Base-by-base conservation (phyloP, 1,139 yeast species). In the Debaryomyces subglobosus region DNA sequence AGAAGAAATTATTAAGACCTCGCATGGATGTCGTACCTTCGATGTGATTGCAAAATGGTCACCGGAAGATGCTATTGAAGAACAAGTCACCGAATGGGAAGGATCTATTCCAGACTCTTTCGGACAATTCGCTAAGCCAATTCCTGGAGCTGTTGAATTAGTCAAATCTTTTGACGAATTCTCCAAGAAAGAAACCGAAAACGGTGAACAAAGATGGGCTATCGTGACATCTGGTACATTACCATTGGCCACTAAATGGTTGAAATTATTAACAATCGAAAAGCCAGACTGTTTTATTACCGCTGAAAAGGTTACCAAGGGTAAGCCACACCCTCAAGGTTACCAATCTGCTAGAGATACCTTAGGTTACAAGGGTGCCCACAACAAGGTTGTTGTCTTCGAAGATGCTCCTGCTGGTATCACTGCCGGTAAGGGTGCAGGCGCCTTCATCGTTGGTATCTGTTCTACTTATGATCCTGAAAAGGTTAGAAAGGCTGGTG, bases 351-450 rank as follows among this genome's bases (percentile, higher is more conserved):
- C 88, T 57, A 80, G 88, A 74, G 68, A 79, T 62, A 71, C 81
- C 51, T 73, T 84, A 59, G 83, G 85, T 38, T 75, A 74, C 65
- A 77, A 79, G 54, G 64, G 69, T 51, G 67, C 60, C 13, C 54
- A 55, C 60, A 75, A 77, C 62, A 76, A 75, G 64, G 85, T 79
- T 55, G 81, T 87, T 43, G 96, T 89, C 23, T 87, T 87, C 62
- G 96, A 88, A 71, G 96, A 88, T 64, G 95, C 96, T 44, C 94
- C 94, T 45, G 94, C 92, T 44, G 96, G 96, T 65, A 85, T 89
- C 57, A 74, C 80, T 53, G 94, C 96, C 43, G 96, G 96, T 69
- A 82, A 85, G 64, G 89, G 81, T 56, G 89, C 95, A 29, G 96
- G 95, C 57, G 92, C 95, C 62, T 78, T 80, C 65, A 85, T 88